A percentile compares a stretch with the other conserved stretches of the same genome.
Evolutionary conservation across 1,284 basidiomycete species (phyloP).

Genomic region (Abortiporus biennis): DNA sequence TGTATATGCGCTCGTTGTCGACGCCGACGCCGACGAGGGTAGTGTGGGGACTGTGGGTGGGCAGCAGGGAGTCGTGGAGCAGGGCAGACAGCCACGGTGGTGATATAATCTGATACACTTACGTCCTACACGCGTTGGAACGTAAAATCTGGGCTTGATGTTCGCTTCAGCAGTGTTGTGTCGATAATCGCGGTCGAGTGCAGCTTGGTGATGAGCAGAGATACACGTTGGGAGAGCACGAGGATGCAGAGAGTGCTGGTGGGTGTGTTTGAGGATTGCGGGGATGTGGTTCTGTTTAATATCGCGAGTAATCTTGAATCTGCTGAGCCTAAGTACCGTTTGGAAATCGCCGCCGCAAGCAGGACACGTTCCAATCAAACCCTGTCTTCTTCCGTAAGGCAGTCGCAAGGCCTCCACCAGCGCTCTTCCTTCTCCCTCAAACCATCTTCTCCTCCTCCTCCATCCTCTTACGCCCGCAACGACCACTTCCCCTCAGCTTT

Average conservation of each 20-base stretch:
- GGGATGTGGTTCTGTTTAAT: conserved; percentile 2
- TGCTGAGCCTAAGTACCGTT: conserved; percentile 16
- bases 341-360: conserved; percentile 37
- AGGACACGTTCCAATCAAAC: conserved; percentile 72
- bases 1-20: too few relatives aligned
- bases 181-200: neutral
- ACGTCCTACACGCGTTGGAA: too few relatives aligned
- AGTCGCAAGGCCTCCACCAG: conserved; percentile 43
- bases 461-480: conserved; percentile 10
- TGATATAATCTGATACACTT: too few relatives aligned
- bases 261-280: conserved; percentile 3
- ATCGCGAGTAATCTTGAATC: neutral
- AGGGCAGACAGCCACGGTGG: too few relatives aligned
- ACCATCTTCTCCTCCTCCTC: conserved; percentile 28
- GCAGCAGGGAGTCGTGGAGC: too few relatives aligned
- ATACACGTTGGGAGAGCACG: conserved; percentile 5
- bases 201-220: too few relatives aligned
- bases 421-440: conserved; percentile 20
- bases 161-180: too few relatives aligned
- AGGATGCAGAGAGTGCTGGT: conserved; percentile 5
- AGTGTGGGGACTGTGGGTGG: too few relatives aligned
- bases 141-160: too few relatives aligned
- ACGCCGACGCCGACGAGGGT: too few relatives aligned
- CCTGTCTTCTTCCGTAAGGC: conserved; percentile 41
- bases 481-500: conserved; percentile 8